Percentiles rank a stretch among this genome's conserved stretches.
phyloP scores from a whole-genome alignment of 306 rosid genomes.

The Dalbergia oliveri region DNA sequence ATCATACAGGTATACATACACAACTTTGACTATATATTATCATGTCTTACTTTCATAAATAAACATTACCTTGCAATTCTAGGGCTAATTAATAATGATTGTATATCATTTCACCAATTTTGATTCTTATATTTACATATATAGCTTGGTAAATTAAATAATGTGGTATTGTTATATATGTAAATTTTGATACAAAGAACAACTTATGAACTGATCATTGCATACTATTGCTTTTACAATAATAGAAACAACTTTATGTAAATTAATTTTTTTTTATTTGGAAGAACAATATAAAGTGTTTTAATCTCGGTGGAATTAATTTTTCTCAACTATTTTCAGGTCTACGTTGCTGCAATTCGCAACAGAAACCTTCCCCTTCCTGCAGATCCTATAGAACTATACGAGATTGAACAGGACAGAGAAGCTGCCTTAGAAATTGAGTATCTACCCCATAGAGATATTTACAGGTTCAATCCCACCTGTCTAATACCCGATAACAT shows the following conservation, averaged over 20 bases:
- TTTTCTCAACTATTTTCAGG: slow-evolving; percentile 49
- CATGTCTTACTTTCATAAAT: too few relatives aligned
- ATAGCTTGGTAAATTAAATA: not conserved
- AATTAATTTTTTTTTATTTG: not conserved
- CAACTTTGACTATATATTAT: not conserved
- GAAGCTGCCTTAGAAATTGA: slow-evolving; percentile 68
- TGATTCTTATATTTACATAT: not conserved
- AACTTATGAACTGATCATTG: too few relatives aligned
- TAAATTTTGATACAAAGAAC: not conserved
- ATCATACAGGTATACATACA: slow-evolving; percentile 61
- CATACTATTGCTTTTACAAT: too few relatives aligned
- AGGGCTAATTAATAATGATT: not conserved
- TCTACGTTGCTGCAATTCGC: slow-evolving; percentile 79
- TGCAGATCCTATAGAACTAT: slow-evolving; percentile 59
- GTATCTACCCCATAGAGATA: slow-evolving; percentile 71
- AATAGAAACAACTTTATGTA: too few relatives aligned
- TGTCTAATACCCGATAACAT: slow-evolving; percentile 13
- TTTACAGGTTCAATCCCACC: slow-evolving; percentile 58
- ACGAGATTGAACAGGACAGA: slow-evolving; percentile 68
- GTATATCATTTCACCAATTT: not conserved
- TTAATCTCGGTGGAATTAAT: too few relatives aligned
- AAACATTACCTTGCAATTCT: not conserved
- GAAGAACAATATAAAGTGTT: not conserved
- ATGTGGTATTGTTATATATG: not conserved
- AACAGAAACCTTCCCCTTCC: slow-evolving; percentile 81